Evolutionary conservation across 768 basidiomycete genomes (phyloP).

Genomic region (Sistotremastrum suecicum): DNA sequence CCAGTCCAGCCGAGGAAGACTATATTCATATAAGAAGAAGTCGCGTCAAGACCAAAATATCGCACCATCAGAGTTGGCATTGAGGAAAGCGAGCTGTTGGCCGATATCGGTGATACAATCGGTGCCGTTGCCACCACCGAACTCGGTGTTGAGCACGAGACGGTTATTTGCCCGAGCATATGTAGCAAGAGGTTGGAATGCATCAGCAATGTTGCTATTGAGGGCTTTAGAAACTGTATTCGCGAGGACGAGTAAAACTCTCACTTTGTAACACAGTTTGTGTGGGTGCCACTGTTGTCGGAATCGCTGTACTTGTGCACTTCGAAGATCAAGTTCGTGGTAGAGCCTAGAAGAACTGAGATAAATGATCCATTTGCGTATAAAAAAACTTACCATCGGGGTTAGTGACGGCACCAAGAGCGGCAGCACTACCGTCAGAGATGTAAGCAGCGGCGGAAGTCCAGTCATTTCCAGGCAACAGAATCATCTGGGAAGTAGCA

Average conservation of each 20-base stretch:
- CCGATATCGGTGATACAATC: conserved; percentile 11
- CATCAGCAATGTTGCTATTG: conserved; percentile 7
- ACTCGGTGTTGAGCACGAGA: conserved; percentile 16
- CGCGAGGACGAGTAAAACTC: background rate
- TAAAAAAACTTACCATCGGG: conserved; percentile 1
- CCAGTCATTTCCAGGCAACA: conserved; percentile 18
- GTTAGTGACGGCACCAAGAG: conserved; percentile 8
- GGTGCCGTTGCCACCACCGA: conserved; percentile 14
- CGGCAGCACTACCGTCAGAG: conserved; percentile 10
- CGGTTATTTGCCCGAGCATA: conserved; percentile 12
- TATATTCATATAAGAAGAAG: background rate
- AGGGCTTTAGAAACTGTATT: background rate
- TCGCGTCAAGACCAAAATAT: conserved; percentile 1
- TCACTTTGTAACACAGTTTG: conserved; percentile 14
- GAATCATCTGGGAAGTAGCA: conserved; percentile 18
- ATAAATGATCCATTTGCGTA: background rate
- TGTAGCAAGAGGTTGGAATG: conserved; percentile 6
- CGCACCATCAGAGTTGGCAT: conserved; percentile 2
- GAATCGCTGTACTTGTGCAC: conserved; percentile 19
- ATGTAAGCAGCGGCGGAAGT: conserved; percentile 10
- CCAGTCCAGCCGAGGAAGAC: conserved; percentile 14
- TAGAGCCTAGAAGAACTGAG: conserved; percentile 2
- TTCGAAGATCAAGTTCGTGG: conserved; percentile 16
- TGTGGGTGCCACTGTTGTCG: conserved; percentile 15
- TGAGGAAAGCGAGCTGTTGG: background rate